Evolutionary conservation across 202 grass and related monocot species (phyloP).

Genomic region (Eragrostis tef): DNA sequence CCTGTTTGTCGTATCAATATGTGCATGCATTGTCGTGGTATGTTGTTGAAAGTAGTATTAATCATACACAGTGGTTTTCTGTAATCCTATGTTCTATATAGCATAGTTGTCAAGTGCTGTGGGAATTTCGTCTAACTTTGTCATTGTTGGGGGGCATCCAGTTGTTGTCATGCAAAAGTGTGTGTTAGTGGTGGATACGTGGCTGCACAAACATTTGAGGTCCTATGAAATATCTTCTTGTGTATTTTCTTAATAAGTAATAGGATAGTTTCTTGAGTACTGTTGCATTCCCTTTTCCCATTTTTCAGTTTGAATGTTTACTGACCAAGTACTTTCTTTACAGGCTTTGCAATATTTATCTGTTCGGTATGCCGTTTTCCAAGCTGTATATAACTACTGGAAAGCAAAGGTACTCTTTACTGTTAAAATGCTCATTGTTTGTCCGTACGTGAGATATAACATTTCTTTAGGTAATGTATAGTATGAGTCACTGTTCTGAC

Average conservation of each 20-base stretch:
- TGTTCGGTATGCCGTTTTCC: slow-evolving; percentile 69
- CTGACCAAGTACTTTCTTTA: slow-evolving; percentile 45
- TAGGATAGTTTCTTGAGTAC: slow-evolving; percentile 2
- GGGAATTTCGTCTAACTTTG: neutral
- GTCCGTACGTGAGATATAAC: neutral
- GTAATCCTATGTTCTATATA: neutral
- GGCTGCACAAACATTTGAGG: slow-evolving; percentile 14
- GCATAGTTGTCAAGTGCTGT: neutral
- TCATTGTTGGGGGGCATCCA: neutral
- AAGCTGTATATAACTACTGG: slow-evolving; percentile 96
- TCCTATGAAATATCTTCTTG: slow-evolving; percentile 2
- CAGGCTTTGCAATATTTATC: slow-evolving; percentile 85
- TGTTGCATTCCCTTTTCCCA: neutral
- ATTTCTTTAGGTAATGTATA: slow-evolving; percentile 33
- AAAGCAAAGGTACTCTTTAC: slow-evolving; percentile 77
- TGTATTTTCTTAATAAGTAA: neutral
- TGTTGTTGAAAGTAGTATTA: too few species aligned
- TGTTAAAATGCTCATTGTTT: neutral
- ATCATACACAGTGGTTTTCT: too few species aligned
- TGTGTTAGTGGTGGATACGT: neutral
- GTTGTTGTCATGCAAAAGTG: neutral
- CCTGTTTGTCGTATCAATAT: too few species aligned
- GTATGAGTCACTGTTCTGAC: neutral
- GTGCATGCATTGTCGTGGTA: too few species aligned
- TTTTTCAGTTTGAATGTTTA: slow-evolving; percentile 9